Base-by-base conservation (phyloP, 2,329 filamentous ascomycete species). In the Elsinoe perseae region DNA sequence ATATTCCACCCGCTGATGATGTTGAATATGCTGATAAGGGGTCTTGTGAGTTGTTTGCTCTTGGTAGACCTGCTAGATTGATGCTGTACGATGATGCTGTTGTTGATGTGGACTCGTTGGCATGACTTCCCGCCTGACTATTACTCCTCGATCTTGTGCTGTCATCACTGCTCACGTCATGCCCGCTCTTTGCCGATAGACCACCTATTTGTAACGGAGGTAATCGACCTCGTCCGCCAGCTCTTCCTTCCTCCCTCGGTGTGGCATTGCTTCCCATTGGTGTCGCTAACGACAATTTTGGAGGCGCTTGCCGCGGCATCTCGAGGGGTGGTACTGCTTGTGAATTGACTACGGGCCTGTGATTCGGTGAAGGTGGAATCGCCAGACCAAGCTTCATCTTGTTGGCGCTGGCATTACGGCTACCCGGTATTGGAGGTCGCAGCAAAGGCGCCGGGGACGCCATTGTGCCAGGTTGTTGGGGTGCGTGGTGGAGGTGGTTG, bases 361-460 rank as follows among this genome's bases (percentile, higher is more conserved):
- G 85, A 72, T 83, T 92, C 50, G 89, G 88, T 32, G 89, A 95
- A 0, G 87, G 84, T 34, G 92, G 92, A 58, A 97, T 97, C 44
- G 91, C 88, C 57, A 97, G 81, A 43, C 90, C 92, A 58, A 97
- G 80, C 64, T 87, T 84, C 54, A 86, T 78, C 61, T 86, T 80
- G 58, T 79, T 75, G 58, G 82, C 83, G 61, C 78, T 75, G 63
- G 77, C 78, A 61, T 78, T 68, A 56, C 83, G 80, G 62, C 76
- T 77, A 61, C 88, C 87, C 36, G 86, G 87, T 57, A 95, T 84
- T 60, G 89, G 89, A 56, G 89, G 87, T 59, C 89, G 86, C 57
- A 95, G 84, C 58, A 95, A 81, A 59, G 89, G 89, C 54, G 85
- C 87, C 54, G 87, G 84, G 50, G 86, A 83, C 57, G 86, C 82